These are phyloP conservation scores for Ormosia semicastrata DNA, from an alignment of 306 rosid genomes.

Conservation along the genomic window DNA sequence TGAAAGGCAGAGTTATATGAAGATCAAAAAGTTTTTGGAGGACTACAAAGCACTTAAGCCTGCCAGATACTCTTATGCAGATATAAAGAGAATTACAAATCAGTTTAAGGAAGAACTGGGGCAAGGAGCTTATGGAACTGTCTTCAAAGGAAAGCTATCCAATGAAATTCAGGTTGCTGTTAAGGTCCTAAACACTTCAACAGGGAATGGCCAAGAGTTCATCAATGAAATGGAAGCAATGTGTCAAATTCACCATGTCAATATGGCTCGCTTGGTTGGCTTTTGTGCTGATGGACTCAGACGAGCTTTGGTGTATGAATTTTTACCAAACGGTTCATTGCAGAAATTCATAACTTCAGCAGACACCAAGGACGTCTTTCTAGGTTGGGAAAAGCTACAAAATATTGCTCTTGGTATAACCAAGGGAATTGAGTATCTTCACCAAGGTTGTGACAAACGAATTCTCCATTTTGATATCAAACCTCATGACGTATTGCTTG, in stretches of 20 bases:
- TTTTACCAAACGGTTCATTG: slow-evolving; percentile 35
- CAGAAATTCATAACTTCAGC: slow-evolving; percentile 31
- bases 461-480: slow-evolving; percentile 40
- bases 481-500: slow-evolving; percentile 12
- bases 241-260: slow-evolving; percentile 40
- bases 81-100: slow-evolving; percentile 38
- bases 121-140: slow-evolving; percentile 25
- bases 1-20: slow-evolving; percentile 10
- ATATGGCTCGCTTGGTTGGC: slow-evolving; percentile 37
- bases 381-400: slow-evolving; percentile 33
- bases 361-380: slow-evolving; percentile 1
- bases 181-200: slow-evolving; percentile 25
- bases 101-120: slow-evolving; percentile 35
- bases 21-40: slow-evolving; percentile 25
- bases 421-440: slow-evolving; percentile 37
- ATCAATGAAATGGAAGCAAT: slow-evolving; percentile 44
- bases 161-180: slow-evolving; percentile 29
- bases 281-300: slow-evolving; percentile 34
- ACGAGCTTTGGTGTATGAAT: slow-evolving; percentile 33
- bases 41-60: slow-evolving; percentile 32
- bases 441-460: slow-evolving; percentile 35
- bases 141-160: slow-evolving; percentile 31
- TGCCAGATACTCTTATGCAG: slow-evolving; percentile 29
- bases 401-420: slow-evolving; percentile 30
- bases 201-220: slow-evolving; percentile 37